Evolutionary conservation across 306 rosid species (phyloP).

Genomic region (Albizia julibrissin): DNA sequence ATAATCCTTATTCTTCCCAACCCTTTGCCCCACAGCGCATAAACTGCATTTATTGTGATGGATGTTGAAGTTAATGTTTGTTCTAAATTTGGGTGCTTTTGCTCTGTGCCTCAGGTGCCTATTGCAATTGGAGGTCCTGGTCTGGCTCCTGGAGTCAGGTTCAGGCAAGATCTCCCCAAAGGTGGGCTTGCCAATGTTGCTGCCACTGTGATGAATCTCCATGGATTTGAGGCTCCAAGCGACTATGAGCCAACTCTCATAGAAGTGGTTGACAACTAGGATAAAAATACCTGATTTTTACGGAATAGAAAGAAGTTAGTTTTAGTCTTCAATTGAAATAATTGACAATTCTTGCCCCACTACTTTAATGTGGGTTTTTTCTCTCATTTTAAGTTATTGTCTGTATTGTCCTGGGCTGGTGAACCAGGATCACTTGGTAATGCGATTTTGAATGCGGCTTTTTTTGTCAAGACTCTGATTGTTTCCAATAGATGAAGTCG

Average conservation of each 20-base stretch:
- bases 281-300: neutral
- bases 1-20: neutral
- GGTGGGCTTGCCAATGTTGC: slow-evolving; percentile 97
- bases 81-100: slow-evolving; percentile 7
- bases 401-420: slow-evolving; percentile 36
- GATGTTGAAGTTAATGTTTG: slow-evolving; percentile 5
- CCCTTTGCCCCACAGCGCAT: neutral
- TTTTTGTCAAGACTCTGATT: neutral
- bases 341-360: slow-evolving; percentile 25
- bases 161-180: slow-evolving; percentile 70
- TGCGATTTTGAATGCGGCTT: slow-evolving; percentile 16
- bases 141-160: slow-evolving; percentile 64
- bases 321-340: slow-evolving; percentile 34
- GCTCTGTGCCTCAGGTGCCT: slow-evolving; percentile 63
- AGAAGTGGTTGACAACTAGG: slow-evolving; percentile 65
- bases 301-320: neutral
- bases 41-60: neutral
- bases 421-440: slow-evolving; percentile 18
- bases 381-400: neutral
- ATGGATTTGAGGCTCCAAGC: slow-evolving; percentile 86
- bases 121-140: slow-evolving; percentile 99
- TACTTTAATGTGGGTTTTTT: slow-evolving; percentile 38
- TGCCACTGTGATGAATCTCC: slow-evolving; percentile 95
- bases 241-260: slow-evolving; percentile 89
- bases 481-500: neutral